Percentiles rank a stretch among this genome's conserved stretches.
Conservation (phyloP, 352 stramenopile genomes). For the Proteromonas lacertae region DNA sequence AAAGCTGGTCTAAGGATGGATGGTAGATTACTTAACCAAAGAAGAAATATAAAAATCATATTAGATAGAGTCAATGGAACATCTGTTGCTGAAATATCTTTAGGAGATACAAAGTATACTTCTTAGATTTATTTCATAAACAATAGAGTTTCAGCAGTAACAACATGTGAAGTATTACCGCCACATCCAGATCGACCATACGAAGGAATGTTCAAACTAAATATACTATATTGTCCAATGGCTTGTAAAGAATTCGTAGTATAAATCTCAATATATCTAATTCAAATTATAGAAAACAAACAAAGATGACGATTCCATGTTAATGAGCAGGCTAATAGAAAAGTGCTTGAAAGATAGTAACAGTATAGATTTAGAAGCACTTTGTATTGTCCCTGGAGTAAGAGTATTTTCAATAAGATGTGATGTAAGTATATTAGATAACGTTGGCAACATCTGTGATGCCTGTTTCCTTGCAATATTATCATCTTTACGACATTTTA, state of each 20-base stretch:
- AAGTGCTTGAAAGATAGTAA: constrained; percentile 32
- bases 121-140: no score
- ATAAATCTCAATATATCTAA: constrained; percentile 11
- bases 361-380: constrained; percentile 44
- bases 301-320: constrained; percentile 16
- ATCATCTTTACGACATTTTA: constrained; percentile 38
- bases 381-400: constrained; percentile 46
- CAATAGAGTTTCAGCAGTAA: constrained; percentile 28
- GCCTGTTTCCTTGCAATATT: constrained; percentile 35
- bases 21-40: no score
- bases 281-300: constrained; percentile 15
- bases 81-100: no score
- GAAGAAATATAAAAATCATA: no score
- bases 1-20: no score
- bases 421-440: constrained; percentile 45
- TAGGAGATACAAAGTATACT: no score
- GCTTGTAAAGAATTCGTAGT: constrained; percentile 30
- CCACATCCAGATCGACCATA: constrained; percentile 38
- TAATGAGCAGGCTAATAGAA: constrained; percentile 36
- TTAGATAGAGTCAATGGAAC: no score
- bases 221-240: constrained; percentile 35
- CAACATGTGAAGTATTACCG: constrained; percentile 33
- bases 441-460: constrained; percentile 55
- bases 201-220: constrained; percentile 40
- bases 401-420: constrained; percentile 56